Evolutionary conservation across 1,284 basidiomycete genomes (phyloP).

Genomic region (Pisolithus thermaeus): DNA sequence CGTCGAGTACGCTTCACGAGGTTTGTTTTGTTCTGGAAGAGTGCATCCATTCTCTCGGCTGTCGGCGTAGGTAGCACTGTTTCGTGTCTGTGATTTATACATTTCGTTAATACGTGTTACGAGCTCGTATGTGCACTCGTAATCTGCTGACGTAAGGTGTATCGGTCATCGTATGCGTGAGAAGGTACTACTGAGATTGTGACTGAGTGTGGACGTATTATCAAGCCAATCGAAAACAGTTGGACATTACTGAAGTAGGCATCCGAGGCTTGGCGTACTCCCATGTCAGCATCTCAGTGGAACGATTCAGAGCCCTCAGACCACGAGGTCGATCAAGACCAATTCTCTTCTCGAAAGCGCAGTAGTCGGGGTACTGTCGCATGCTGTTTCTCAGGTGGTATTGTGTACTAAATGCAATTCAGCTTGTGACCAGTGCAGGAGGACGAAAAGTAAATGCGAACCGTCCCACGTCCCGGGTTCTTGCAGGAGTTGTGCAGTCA

Average conservation of each 20-base stretch:
- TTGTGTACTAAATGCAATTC: slow-evolving; percentile 6
- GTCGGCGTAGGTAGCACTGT: background rate
- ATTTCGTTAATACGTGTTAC: too few species aligned
- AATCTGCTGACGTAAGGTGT: background rate
- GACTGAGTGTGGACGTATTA: background rate
- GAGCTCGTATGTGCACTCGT: too few species aligned
- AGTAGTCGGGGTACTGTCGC: slow-evolving; percentile 57
- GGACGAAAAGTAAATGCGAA: slow-evolving; percentile 84
- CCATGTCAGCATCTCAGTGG: slow-evolving; percentile 34
- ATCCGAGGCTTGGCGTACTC: background rate
- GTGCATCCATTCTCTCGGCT: background rate
- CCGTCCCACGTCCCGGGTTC: slow-evolving; percentile 43
- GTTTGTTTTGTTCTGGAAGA: background rate
- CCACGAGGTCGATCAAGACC: slow-evolving; percentile 42
- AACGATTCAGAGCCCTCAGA: slow-evolving; percentile 56
- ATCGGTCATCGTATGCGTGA: slow-evolving; percentile 5
- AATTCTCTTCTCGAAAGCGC: slow-evolving; percentile 46
- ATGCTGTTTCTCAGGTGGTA: background rate
- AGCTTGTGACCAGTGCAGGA: slow-evolving; percentile 83
- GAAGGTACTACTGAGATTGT: slow-evolving; percentile 10
- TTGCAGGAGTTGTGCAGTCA: slow-evolving; percentile 65
- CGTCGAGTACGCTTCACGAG: background rate
- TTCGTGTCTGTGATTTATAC: background rate
- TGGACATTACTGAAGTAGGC: too few species aligned
- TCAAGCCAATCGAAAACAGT: slow-evolving; percentile 14